Conservation (phyloP, 1,284 basidiomycete genomes). For the Exobasidium rhododendri region DNA sequence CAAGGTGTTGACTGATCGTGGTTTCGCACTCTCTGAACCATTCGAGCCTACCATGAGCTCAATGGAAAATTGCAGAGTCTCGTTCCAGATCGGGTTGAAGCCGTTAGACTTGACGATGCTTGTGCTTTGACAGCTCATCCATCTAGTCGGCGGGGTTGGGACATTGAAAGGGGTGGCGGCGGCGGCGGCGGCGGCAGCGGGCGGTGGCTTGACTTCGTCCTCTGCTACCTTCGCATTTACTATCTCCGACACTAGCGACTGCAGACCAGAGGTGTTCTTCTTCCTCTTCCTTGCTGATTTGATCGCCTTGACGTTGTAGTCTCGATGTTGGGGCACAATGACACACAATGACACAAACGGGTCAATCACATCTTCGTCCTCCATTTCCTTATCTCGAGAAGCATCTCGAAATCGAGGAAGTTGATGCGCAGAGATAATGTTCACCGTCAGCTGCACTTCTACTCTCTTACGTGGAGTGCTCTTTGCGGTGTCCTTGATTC, state of each 20-base stretch:
- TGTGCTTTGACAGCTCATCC: slow-evolving; percentile 19
- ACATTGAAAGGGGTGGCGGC: no score
- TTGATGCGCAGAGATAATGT: slow-evolving; percentile 78
- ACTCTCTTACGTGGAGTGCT: slow-evolving; percentile 17
- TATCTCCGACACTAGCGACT: not conserved
- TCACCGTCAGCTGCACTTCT: slow-evolving; percentile 28
- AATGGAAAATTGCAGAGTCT: slow-evolving; percentile 33
- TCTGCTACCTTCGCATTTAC: not conserved
- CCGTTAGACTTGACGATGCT: slow-evolving; percentile 39
- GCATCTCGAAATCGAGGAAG: slow-evolving; percentile 61
- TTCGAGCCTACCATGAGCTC: slow-evolving; percentile 34
- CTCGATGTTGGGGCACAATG: slow-evolving; percentile 22
- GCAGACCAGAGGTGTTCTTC: not conserved
- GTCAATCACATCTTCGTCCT: slow-evolving; percentile 35
- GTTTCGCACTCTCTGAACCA: not conserved
- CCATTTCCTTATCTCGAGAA: slow-evolving; percentile 28
- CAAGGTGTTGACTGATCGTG: not conserved
- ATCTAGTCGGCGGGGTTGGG: not conserved
- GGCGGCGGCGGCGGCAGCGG: no score
- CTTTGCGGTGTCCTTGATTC: slow-evolving; percentile 58
- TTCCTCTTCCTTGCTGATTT: slow-evolving; percentile 16
- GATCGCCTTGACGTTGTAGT: slow-evolving; percentile 32
- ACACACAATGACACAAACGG: slow-evolving; percentile 41
- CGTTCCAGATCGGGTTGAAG: slow-evolving; percentile 49
- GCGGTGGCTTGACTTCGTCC: no score